Conservation (phyloP, 2,329 filamentous ascomycete species). For the Seiridium unicorne region DNA sequence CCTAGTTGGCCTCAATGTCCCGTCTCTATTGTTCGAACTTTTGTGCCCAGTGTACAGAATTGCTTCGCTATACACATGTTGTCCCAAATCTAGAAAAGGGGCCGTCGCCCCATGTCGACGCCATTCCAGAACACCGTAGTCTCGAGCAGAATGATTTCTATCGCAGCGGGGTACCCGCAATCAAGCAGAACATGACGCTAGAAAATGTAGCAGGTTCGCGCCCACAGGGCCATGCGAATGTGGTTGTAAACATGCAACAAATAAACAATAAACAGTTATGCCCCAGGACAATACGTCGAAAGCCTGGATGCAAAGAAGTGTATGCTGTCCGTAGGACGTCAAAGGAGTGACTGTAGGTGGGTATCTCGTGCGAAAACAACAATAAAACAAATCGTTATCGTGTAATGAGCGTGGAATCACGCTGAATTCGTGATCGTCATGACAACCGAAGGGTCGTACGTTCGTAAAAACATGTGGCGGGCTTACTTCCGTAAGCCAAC, state of each 20-base stretch:
- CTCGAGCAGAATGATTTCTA: background rate
- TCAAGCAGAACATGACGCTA: background rate
- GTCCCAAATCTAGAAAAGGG: slow-evolving; percentile 4
- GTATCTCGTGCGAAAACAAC: slow-evolving; percentile 6
- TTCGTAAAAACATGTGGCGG: background rate
- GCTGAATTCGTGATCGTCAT: background rate
- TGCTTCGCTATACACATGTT: background rate
- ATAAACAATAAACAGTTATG: slow-evolving; percentile 8
- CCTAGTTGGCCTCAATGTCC: background rate
- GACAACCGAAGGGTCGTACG: background rate
- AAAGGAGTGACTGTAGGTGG: slow-evolving; percentile 7
- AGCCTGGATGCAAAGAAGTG: background rate
- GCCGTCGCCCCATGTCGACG: background rate
- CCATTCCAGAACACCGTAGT: background rate
- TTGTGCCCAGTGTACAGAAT: background rate
- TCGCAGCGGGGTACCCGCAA: background rate
- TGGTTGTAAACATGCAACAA: background rate
- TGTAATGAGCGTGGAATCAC: slow-evolving; percentile 5
- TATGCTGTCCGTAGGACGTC: background rate
- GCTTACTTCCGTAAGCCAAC: slow-evolving; percentile 24
- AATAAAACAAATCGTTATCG: slow-evolving; percentile 4
- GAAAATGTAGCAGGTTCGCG: slow-evolving; percentile 1
- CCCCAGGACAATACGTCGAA: background rate
- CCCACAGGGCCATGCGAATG: background rate
- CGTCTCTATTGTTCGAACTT: background rate